phyloP scores from a whole-genome alignment of 2,329 filamentous ascomycete species.

The Periconia digitata region DNA sequence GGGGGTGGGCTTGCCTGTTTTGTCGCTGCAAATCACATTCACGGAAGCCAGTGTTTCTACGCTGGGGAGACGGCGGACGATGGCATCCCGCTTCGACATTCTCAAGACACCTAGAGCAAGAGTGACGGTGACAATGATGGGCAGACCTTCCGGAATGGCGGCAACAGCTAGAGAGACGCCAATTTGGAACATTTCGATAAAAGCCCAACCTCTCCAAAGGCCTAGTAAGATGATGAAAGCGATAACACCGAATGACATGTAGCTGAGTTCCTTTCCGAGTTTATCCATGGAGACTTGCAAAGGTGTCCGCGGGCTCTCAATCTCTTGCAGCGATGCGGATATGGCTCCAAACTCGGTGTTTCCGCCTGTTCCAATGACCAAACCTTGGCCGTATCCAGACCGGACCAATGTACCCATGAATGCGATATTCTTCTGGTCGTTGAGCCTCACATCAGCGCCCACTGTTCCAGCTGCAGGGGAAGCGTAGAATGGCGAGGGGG shows the following conservation, averaged over 20 bases:
- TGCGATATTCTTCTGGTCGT: constrained; percentile 84
- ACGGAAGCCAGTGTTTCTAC: constrained; percentile 98
- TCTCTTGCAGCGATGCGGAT: constrained; percentile 88
- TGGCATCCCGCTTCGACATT: constrained; percentile 94
- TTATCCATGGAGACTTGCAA: constrained; percentile 96
- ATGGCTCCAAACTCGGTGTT: constrained; percentile 96
- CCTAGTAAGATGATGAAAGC: constrained; percentile 90
- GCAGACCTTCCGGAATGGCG: constrained; percentile 91
- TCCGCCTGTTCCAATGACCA: constrained; percentile 95
- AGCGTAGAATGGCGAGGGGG: constrained; percentile 59
- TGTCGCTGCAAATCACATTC: constrained; percentile 99
- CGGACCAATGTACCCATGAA: constrained; percentile 98
- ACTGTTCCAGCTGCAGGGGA: constrained; percentile 61
- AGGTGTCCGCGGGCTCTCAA: constrained; percentile 91
- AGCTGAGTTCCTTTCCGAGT: constrained; percentile 93
- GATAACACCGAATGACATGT: constrained; percentile 94
- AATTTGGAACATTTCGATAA: constrained; percentile 96
- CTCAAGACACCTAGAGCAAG: constrained; percentile 90
- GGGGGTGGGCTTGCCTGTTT: constrained; percentile 65
- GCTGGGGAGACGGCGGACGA: constrained; percentile 92
- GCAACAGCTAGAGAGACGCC: constrained; percentile 95
- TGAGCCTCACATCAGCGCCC: constrained; percentile 67
- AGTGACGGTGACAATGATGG: constrained; percentile 97
- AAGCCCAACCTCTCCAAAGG: constrained; percentile 81
- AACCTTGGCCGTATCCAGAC: constrained; percentile 90